These are phyloP conservation scores for Neurospora discreta DNA, from an alignment of 495 filamentous ascomycete genomes.

Conservation along the genomic window DNA sequence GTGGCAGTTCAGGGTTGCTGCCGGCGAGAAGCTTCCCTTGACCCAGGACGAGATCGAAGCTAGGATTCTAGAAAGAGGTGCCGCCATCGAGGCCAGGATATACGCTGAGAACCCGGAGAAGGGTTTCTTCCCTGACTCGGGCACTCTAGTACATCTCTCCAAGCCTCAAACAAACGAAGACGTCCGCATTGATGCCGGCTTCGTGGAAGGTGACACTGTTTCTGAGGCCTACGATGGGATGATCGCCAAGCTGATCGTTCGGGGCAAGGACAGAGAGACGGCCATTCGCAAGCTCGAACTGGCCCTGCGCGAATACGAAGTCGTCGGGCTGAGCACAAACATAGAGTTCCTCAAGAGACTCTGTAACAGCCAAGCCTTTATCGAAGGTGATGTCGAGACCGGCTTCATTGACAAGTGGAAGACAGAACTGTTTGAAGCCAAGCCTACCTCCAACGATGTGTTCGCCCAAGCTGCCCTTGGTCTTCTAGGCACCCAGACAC, in stretches of 20 bases:
- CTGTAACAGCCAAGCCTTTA: conserved; percentile 68
- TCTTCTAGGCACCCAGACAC: conserved; percentile 32
- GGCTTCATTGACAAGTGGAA: conserved; percentile 88
- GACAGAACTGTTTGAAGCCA: conserved; percentile 54
- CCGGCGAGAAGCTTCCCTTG: conserved; percentile 75
- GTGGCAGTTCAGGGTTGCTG: conserved; percentile 92
- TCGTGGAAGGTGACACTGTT: conserved; percentile 81
- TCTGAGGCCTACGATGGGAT: conserved; percentile 97
- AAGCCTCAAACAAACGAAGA: conserved; percentile 58
- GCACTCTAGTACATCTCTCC: conserved; percentile 70
- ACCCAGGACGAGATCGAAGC: conserved; percentile 74
- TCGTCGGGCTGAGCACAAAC: conserved; percentile 88
- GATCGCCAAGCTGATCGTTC: conserved; percentile 97
- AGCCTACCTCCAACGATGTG: conserved; percentile 47
- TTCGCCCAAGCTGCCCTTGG: conserved; percentile 79
- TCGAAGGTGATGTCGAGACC: conserved; percentile 84
- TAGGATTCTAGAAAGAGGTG: conserved; percentile 62
- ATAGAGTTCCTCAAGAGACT: conserved; percentile 90
- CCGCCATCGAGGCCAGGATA: conserved; percentile 90
- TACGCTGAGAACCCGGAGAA: conserved; percentile 89
- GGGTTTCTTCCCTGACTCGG: conserved; percentile 90
- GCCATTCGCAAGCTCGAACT: conserved; percentile 71
- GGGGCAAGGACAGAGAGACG: conserved; percentile 62
- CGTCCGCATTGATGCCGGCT: conserved; percentile 86
- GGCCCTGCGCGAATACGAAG: conserved; percentile 83